Evolutionary conservation across 148 eudicot species (phyloP).

Genomic region (Bassia scoparia): DNA sequence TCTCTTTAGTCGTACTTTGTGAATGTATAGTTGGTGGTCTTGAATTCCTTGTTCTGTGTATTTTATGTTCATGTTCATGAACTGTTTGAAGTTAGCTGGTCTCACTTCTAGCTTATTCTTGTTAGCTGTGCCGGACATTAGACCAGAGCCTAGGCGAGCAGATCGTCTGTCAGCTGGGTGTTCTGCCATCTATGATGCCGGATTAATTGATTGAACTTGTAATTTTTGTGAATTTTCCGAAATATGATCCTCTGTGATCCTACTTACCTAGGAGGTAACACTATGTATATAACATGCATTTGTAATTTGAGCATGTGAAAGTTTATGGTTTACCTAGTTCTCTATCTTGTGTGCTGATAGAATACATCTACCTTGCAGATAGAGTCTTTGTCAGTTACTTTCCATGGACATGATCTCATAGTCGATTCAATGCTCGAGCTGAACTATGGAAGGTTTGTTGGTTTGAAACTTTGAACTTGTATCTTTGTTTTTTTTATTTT

Average conservation of each 20-base stretch:
- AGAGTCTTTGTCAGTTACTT: conserved; percentile 92
- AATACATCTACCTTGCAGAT: conserved; percentile 52
- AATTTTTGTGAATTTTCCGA: conserved; percentile 18
- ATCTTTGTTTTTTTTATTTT: no score
- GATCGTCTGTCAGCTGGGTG: conserved; percentile 21
- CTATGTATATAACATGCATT: conserved; percentile 1
- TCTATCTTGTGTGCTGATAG: neutral
- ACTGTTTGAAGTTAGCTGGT: conserved; percentile 1
- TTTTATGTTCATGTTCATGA: neutral
- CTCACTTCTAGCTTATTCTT: conserved; percentile 30
- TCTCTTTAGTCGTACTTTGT: neutral
- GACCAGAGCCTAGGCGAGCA: conserved; percentile 13
- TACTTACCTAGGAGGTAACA: neutral
- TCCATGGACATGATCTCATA: conserved; percentile 94
- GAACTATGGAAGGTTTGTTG: conserved; percentile 82
- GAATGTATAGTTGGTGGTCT: conserved; percentile 1
- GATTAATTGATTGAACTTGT: conserved; percentile 24
- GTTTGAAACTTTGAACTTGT: neutral
- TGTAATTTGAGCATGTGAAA: neutral
- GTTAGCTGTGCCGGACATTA: conserved; percentile 25
- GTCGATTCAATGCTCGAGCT: conserved; percentile 91
- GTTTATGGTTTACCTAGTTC: neutral
- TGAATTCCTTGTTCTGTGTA: neutral
- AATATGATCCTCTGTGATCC: conserved; percentile 13
- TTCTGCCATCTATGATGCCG: conserved; percentile 23